These are phyloP conservation scores for Fusarium praegraminearum DNA, from an alignment of 2,329 filamentous ascomycete genomes.

Conservation along the genomic window DNA sequence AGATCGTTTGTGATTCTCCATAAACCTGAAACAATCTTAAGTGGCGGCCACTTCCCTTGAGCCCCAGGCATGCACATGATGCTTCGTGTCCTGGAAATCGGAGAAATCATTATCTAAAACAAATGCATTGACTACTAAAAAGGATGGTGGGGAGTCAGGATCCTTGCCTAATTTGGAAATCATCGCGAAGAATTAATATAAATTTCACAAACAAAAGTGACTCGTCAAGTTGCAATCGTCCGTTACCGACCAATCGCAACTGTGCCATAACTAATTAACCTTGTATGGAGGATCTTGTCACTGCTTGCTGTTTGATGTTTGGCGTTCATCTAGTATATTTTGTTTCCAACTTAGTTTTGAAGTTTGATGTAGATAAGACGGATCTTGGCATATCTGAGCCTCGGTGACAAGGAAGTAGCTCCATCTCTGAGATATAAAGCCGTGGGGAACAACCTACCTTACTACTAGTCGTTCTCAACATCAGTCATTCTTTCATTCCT, in stretches of 20 bases:
- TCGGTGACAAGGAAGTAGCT: too few species aligned
- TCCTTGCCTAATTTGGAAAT: neutral
- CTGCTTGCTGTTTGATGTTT: neutral
- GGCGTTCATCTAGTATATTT: neutral
- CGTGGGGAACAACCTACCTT: accelerated
- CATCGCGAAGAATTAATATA: neutral
- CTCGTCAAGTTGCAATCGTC: neutral
- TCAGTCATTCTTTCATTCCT: neutral
- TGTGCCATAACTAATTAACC: neutral
- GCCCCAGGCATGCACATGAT: neutral
- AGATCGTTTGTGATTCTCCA: neutral
- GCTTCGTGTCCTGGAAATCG: neutral
- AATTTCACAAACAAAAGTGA: neutral
- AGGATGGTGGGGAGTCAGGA: neutral
- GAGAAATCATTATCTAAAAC: neutral
- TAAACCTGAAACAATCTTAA: neutral
- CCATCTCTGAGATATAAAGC: neutral
- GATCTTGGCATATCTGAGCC: neutral
- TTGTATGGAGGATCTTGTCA: neutral
- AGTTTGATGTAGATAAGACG: neutral
- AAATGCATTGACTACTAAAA: neutral
- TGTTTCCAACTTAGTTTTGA: neutral
- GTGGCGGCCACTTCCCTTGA: neutral
- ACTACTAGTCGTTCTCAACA: neutral
- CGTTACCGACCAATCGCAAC: neutral